Evolutionary conservation across 2,329 filamentous ascomycete genomes (phyloP), one percentile per base, ranked within the genome.

Genomic region (Fusarium coicis): DNA sequence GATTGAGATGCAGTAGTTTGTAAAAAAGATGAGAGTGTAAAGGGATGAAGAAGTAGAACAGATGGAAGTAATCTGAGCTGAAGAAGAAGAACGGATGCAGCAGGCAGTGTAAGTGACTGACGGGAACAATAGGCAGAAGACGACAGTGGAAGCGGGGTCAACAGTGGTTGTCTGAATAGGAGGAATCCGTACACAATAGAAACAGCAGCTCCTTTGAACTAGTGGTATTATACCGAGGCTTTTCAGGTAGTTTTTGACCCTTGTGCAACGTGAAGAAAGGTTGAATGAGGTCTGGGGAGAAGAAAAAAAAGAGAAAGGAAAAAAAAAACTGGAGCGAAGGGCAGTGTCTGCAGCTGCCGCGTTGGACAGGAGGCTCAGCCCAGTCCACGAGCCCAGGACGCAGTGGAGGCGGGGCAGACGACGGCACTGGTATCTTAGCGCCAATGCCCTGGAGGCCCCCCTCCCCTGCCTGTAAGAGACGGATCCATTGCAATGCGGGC

Each of bases 291-390:
- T 28, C 34, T 56, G 30, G 43, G 46, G 28, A 52, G 37, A 54
- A 44, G 37, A 42, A 46, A 56, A 54, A 43, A 49, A 57, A 53
- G 30, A n/a, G 46, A 30, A 4, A 50, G 42, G 44, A 16, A 10
- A 39, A 60, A 69, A 74, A 74, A 74, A 74, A 74, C 56, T 74
- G 72, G 72, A 72, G 54, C 63, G 61, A 66, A 54, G 72, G 72
- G 72, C 68, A 65, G 56, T 66, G 63, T 47, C 39, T 62, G 52
- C 37, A 28, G 43, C 58, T 58, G 53, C 58, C 57, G 58, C 52
- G 54, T 68, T 50, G 26, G 52, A 69, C 57, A 43, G 49, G 71
- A 73, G 71, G 70, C 71, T 73, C 66, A 70, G 65, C 54, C 40
- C 39, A 66, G 44, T 19, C n/a, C 32, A 19, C 49, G 10, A 19